phyloP scores from a whole-genome alignment of 768 basidiomycete species.

The Tulasnella sp. region DNA sequence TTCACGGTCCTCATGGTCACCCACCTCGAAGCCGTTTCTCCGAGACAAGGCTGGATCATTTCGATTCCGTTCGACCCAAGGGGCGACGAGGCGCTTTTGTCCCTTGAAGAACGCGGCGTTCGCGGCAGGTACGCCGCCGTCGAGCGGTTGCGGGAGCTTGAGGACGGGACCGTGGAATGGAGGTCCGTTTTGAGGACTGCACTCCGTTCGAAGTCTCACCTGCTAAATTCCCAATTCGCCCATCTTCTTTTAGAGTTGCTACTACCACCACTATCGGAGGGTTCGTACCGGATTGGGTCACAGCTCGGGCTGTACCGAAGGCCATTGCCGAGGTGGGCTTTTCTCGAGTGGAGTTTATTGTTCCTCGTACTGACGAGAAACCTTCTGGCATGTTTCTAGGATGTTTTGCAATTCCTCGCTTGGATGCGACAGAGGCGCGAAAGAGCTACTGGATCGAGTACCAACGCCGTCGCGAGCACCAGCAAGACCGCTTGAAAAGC shows the following conservation, averaged over 20 bases:
- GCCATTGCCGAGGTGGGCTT: constrained; percentile 7
- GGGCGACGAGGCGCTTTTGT: constrained; percentile 15
- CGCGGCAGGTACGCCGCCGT: constrained; percentile 22
- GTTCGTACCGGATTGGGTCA: constrained; percentile 16
- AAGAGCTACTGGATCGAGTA: not conserved
- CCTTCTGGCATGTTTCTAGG: not conserved
- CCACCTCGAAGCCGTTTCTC: constrained; percentile 26
- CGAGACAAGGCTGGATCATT: constrained; percentile 27
- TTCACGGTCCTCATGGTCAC: constrained; percentile 24
- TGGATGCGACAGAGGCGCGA: constrained; percentile 3
- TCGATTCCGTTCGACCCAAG: constrained; percentile 21
- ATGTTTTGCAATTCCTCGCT: constrained; percentile 8
- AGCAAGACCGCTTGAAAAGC: not conserved
- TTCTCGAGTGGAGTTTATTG: too few relatives aligned
- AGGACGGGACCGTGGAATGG: constrained; percentile 25
- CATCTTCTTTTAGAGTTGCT: constrained; percentile 10
- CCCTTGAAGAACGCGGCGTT: constrained; percentile 18
- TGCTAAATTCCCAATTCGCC: not conserved
- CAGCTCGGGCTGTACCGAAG: not conserved
- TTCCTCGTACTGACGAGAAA: not conserved
- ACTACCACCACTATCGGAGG: constrained; percentile 16
- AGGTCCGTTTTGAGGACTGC: constrained; percentile 16
- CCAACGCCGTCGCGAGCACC: not conserved
- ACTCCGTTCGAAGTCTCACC: too few relatives aligned
- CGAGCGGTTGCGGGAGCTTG: constrained; percentile 21